phyloP scores from a whole-genome alignment of 2,329 filamentous ascomycete genomes.

The Botrytis pseudocinerea region DNA sequence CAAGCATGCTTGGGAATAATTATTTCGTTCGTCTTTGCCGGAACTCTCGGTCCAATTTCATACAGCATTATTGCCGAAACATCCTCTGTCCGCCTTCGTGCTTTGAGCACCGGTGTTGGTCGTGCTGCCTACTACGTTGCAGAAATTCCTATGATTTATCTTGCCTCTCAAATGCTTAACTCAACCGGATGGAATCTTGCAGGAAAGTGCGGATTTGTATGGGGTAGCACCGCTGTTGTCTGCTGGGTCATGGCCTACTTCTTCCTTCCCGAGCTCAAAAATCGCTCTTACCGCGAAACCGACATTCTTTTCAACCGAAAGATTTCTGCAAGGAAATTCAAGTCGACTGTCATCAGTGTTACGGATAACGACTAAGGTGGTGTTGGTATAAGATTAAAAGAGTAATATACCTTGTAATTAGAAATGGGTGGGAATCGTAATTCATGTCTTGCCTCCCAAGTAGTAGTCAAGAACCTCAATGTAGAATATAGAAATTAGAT shows the following conservation, averaged over 20 bases:
- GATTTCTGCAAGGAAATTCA: conserved; percentile 46
- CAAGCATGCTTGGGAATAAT: conserved; percentile 64
- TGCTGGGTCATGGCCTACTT: conserved; percentile 53
- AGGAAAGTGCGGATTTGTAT: conserved; percentile 60
- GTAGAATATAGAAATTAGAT: not conserved
- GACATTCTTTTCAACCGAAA: conserved; percentile 48
- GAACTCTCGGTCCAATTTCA: conserved; percentile 63
- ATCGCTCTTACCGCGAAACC: conserved; percentile 52
- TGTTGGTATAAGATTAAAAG: not conserved
- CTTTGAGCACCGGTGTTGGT: conserved; percentile 65
- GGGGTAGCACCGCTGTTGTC: conserved; percentile 57
- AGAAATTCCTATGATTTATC: conserved; percentile 67
- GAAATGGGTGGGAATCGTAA: not conserved
- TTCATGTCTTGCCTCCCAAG: not conserved
- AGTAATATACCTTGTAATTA: not conserved
- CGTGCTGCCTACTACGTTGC: conserved; percentile 64
- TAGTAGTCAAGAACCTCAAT: not conserved
- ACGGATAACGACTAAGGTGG: conserved; percentile 59
- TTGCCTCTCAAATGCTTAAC: conserved; percentile 62
- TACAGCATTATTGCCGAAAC: conserved; percentile 70
- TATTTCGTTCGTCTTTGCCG: conserved; percentile 63
- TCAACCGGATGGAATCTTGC: conserved; percentile 46
- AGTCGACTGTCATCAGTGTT: conserved; percentile 56
- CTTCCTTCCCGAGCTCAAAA: conserved; percentile 61
- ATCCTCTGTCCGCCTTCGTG: conserved; percentile 62